Base-by-base conservation (phyloP, 2,329 filamentous ascomycete genomes). In the Fusarium chaquense region DNA sequence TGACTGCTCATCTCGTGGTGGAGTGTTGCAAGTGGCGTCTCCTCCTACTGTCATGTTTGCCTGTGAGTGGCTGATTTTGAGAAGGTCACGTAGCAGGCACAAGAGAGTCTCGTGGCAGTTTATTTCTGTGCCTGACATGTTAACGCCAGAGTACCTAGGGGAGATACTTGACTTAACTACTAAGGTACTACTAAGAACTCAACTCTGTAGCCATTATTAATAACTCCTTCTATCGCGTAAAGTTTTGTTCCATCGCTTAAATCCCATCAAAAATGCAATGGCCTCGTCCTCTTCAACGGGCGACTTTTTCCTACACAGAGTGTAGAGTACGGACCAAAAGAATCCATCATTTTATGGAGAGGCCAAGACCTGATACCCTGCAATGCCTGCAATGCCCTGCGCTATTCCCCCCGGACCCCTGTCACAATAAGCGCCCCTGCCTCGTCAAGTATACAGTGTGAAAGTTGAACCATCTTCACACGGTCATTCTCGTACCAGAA, bases 401-500 rank as follows among this genome's bases (percentile, higher is more conserved):
- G 46, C 61, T 64, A 58, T 58, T 16, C 33, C 38, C 38, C 32
- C 2, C 26, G 43, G 49, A 56, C 46, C 62, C 62, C 62, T 65
- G 62, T 62, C 62, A 50, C 32, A 55, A 61, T 65, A 65, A 65
- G 62, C 62, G 62, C 62, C 62, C 62, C 62, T 65, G 62, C 62
- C 62, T 45, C 54, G 35, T 33, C 15, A 60, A 54, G 70, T 72
- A 73, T 57, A 69, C 70, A 71, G 70, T 72, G 70, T 51, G 55
- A 28, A 9, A 5, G 5, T 8, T 4, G 5, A 0, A 15, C 12
- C 2, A 26, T 12, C 30, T 50, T 55, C 50, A 57, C 60, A 72
- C 67, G 52, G 70, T 28, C 41, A 43, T 40, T 44, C 59, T 71
- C 70, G 70, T 72, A 71, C 70, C 70, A 72, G 70, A 60, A 60